Percentiles rank a stretch among this genome's conserved stretches.
phyloP scores from a whole-genome alignment of 257 asterid genomes.

The Primulina huaijiensis region DNA sequence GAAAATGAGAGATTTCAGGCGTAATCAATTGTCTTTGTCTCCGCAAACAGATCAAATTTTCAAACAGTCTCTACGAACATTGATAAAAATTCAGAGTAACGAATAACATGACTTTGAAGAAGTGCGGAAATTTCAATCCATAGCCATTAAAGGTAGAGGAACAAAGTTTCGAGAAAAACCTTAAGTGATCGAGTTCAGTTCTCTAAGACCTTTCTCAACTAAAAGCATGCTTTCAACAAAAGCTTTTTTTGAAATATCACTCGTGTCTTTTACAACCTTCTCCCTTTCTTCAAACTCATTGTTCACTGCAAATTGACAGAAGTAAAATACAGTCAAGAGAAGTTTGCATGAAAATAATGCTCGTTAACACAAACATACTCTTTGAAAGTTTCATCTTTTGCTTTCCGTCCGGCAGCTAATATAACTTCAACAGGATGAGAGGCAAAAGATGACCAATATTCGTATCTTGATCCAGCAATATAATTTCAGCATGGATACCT shows the following conservation, averaged over 20 bases:
- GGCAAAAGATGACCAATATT: constrained; percentile 76
- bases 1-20: neutral
- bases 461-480: constrained; percentile 64
- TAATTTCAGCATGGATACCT: constrained; percentile 84
- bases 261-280: constrained; percentile 27
- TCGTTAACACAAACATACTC: constrained; percentile 32
- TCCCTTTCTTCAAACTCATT: constrained; percentile 70
- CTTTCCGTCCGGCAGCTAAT: constrained; percentile 71
- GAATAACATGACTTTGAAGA: neutral
- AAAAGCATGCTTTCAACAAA: constrained; percentile 84
- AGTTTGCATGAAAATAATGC: neutral
- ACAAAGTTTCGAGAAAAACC: constrained; percentile 39
- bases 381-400: constrained; percentile 45
- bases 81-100: neutral
- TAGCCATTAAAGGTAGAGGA: neutral
- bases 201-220: constrained; percentile 87
- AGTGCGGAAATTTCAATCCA: neutral
- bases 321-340: constrained; percentile 13
- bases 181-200: constrained; percentile 69
- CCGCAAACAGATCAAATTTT: neutral
- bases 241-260: constrained; percentile 47
- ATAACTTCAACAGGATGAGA: constrained; percentile 70
- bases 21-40: neutral
- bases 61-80: neutral
- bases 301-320: constrained; percentile 40